phyloP scores from a whole-genome alignment of 2,329 filamentous ascomycete species.

The Phialocephala subalpina region DNA sequence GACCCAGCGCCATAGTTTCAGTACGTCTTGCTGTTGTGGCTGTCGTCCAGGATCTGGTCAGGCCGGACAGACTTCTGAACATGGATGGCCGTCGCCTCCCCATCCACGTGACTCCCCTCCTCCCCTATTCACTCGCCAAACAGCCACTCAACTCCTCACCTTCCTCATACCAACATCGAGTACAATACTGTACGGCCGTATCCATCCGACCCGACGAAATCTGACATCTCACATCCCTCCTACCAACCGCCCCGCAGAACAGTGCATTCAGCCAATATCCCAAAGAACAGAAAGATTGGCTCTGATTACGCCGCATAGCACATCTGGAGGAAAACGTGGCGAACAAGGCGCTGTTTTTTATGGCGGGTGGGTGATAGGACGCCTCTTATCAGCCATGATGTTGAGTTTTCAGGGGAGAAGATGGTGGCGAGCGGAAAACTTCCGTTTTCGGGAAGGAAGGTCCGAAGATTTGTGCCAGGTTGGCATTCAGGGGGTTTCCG shows the following conservation, averaged over 20 bases:
- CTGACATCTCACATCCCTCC: not conserved
- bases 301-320: slow-evolving; percentile 7
- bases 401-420: not conserved
- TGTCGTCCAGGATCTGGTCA: no score
- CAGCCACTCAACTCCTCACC: not conserved
- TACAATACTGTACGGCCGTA: not conserved
- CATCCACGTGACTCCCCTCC: no score
- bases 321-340: slow-evolving; percentile 3
- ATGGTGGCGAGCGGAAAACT: not conserved
- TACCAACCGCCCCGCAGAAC: not conserved
- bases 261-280: slow-evolving; percentile 6
- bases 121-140: no score
- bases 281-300: slow-evolving; percentile 4
- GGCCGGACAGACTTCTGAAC: no score
- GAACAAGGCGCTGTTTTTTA: not conserved
- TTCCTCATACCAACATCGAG: not conserved
- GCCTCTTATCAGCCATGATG: slow-evolving; percentile 10
- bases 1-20: no score
- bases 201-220: not conserved
- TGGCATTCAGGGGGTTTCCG: not conserved
- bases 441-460: not conserved
- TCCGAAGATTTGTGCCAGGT: not conserved
- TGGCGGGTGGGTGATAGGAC: slow-evolving; percentile 5
- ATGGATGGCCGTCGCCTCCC: no score
- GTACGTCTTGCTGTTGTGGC: no score